Evolutionary conservation across 495 filamentous ascomycete genomes (phyloP).

Genomic region (Talaromyces ruber): DNA sequence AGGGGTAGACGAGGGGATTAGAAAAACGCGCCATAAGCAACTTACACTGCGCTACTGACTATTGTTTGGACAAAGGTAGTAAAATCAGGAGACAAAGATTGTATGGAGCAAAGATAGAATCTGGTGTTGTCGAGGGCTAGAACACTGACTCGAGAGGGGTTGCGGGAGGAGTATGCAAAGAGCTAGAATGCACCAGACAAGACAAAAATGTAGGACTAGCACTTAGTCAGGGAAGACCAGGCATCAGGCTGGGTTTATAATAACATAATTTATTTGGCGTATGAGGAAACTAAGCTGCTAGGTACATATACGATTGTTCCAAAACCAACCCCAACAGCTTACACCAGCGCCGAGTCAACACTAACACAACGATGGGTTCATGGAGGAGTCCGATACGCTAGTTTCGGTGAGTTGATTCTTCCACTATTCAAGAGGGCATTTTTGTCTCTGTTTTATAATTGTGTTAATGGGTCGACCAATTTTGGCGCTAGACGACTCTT

Average conservation of each 20-base stretch:
- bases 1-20: not conserved
- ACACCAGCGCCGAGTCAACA: not conserved
- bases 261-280: not conserved
- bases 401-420: not conserved
- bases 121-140: not conserved
- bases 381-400: slow-evolving; percentile 5
- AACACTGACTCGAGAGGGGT: not conserved
- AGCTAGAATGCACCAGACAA: not conserved
- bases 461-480: not conserved
- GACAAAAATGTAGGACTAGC: not conserved
- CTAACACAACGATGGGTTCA: not conserved
- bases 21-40: not conserved
- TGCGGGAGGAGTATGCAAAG: not conserved
- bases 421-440: not conserved
- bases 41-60: not conserved
- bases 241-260: not conserved
- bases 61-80: not conserved
- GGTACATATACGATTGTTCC: not conserved
- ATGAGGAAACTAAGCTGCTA: not conserved
- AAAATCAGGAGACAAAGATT: not conserved
- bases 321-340: not conserved
- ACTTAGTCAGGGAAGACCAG: not conserved
- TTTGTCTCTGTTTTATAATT: not conserved
- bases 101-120: not conserved
- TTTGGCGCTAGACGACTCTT: not conserved